Conservation (phyloP, 2,329 filamentous ascomycete genomes). For the Cladosporium phlei region DNA sequence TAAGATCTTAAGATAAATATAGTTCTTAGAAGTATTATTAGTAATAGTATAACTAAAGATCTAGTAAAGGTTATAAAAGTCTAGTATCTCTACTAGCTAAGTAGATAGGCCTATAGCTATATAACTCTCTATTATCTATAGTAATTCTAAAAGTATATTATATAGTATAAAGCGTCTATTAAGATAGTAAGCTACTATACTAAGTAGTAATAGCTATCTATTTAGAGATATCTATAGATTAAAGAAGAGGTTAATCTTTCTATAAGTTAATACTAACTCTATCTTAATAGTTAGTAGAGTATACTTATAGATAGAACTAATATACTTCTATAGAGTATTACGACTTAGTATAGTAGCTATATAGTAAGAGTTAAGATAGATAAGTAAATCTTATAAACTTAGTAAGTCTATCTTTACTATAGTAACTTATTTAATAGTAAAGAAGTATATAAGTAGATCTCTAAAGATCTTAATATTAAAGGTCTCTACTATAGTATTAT, state of each 20-base stretch:
- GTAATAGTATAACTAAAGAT: not conserved
- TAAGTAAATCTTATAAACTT: no score
- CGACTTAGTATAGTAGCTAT: no score
- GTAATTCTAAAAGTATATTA: not conserved
- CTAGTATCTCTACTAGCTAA: not conserved
- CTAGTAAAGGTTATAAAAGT: not conserved
- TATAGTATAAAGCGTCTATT: not conserved
- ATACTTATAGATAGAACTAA: not conserved
- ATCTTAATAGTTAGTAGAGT: not conserved
- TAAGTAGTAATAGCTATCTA: not conserved
- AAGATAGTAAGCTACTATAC: not conserved
- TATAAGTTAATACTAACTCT: not conserved
- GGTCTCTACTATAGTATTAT: no score
- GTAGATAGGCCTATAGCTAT: not conserved
- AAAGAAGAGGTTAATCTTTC: not conserved
- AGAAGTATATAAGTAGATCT: no score
- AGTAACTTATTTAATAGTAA: no score
- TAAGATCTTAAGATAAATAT: not conserved
- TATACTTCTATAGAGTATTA: not conserved
- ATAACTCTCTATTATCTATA: not conserved
- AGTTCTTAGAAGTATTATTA: not conserved
- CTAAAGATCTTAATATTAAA: no score
- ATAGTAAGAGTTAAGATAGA: no score
- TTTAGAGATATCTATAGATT: not conserved
- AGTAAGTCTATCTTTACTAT: no score